Conservation (phyloP, 1,284 basidiomycete genomes). For the Butyriboletus pseudospeciosus region DNA sequence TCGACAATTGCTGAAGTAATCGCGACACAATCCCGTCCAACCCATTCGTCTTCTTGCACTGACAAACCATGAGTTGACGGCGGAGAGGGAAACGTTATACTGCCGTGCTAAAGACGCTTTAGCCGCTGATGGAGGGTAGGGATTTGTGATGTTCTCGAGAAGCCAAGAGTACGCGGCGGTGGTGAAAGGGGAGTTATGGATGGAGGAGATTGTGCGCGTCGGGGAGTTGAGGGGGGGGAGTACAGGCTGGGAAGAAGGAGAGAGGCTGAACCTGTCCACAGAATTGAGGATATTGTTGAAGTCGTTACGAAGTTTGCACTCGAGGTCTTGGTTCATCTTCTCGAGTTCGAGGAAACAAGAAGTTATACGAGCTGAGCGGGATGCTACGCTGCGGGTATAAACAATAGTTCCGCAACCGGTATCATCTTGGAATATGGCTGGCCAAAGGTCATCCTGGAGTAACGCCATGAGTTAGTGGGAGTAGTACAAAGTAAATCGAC, state of each 20-base stretch:
- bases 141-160: constrained; percentile 42
- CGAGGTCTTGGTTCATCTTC: background rate
- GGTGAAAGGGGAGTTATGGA: too few relatives aligned
- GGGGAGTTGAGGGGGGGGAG: background rate
- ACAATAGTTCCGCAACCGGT: background rate
- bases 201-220: too few relatives aligned
- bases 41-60: constrained; percentile 45
- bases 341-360: constrained; percentile 10
- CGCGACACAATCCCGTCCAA: constrained; percentile 41
- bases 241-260: too few relatives aligned
- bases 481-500: too few relatives aligned
- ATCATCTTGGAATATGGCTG: background rate
- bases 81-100: constrained; percentile 24
- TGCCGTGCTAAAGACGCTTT: constrained; percentile 30
- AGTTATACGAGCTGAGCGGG: background rate
- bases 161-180: constrained; percentile 41
- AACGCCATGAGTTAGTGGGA: background rate
- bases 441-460: constrained; percentile 1
- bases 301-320: too few relatives aligned
- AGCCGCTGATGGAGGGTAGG: constrained; percentile 38
- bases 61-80: constrained; percentile 46
- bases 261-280: too few relatives aligned
- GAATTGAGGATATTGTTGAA: too few relatives aligned
- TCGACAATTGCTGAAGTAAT: constrained; percentile 36
- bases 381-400: background rate